These are phyloP conservation scores for Cladosporium sp. DNA, from an alignment of 2,329 filamentous ascomycete genomes.

Conservation along the genomic window DNA sequence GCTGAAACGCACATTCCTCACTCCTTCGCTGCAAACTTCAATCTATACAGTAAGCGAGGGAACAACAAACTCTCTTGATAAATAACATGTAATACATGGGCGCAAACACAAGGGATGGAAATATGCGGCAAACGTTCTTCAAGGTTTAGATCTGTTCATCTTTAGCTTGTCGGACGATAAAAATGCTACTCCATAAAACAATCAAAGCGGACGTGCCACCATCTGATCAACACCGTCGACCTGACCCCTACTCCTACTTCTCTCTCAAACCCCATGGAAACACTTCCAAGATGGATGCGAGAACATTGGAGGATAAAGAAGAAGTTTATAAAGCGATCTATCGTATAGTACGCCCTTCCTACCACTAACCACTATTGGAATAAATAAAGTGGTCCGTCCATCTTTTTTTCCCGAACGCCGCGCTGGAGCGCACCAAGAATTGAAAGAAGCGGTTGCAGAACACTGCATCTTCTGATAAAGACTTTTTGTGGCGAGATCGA, in stretches of 20 bases:
- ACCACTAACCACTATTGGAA: not conserved
- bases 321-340: not conserved
- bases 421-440: slow-evolving; percentile 19
- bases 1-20: not conserved
- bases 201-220: not conserved
- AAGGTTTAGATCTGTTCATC: too few species aligned
- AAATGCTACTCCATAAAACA: too few species aligned
- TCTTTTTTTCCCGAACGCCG: slow-evolving; percentile 11
- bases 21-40: too few species aligned
- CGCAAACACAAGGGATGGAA: too few species aligned
- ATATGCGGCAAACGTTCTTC: too few species aligned
- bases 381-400: not conserved
- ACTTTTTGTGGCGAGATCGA: not conserved
- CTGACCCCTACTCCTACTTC: not conserved
- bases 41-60: not conserved
- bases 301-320: not conserved
- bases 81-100: too few species aligned
- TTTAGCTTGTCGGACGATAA: too few species aligned
- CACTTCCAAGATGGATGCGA: not conserved
- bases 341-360: not conserved
- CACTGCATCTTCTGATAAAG: slow-evolving; percentile 4
- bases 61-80: not conserved
- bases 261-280: not conserved
- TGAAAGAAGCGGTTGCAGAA: too few species aligned
- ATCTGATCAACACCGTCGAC: not conserved